Percentiles rank a stretch among this genome's conserved stretches.
Conservation (phyloP, 1,284 basidiomycete species). For the Cutaneotrichosporon cutaneum region DNA sequence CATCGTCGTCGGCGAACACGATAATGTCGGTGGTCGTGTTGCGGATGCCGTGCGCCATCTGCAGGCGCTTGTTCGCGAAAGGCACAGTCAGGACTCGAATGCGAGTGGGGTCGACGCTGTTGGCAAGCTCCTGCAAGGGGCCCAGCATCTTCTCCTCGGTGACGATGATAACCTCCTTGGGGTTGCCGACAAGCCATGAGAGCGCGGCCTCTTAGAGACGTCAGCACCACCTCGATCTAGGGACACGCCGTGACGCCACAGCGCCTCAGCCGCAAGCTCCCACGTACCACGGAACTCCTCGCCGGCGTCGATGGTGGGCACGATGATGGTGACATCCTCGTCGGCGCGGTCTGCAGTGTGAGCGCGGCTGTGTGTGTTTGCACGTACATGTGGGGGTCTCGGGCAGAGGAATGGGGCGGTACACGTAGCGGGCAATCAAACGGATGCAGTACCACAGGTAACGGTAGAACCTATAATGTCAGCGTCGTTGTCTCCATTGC, state of each 20-base stretch:
- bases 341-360: slow-evolving; percentile 56
- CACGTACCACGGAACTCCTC: slow-evolving; percentile 73
- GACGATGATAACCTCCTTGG: slow-evolving; percentile 89
- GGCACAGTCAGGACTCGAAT: slow-evolving; percentile 87
- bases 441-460: slow-evolving; percentile 88
- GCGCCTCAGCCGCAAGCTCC: not conserved
- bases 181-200: slow-evolving; percentile 83
- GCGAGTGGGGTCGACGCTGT: slow-evolving; percentile 74
- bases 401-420: slow-evolving; percentile 79
- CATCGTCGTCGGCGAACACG: slow-evolving; percentile 92
- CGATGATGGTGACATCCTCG: slow-evolving; percentile 92
- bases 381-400: slow-evolving; percentile 77
- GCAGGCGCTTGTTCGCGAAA: slow-evolving; percentile 86
- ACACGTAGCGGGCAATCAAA: slow-evolving; percentile 68
- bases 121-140: slow-evolving; percentile 79
- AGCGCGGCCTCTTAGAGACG: slow-evolving; percentile 67
- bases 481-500: slow-evolving; percentile 1
- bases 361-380: not conserved
- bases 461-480: slow-evolving; percentile 61
- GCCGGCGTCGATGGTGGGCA: slow-evolving; percentile 89
- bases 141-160: slow-evolving; percentile 86
- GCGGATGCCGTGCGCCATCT: slow-evolving; percentile 88
- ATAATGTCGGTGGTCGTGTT: slow-evolving; percentile 88
- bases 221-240: not conserved
- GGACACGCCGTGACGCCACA: not conserved